Evolutionary conservation across 2,329 filamentous ascomycete species (phyloP).

Genomic region (Pseudocercospora pini-densiflorae): DNA sequence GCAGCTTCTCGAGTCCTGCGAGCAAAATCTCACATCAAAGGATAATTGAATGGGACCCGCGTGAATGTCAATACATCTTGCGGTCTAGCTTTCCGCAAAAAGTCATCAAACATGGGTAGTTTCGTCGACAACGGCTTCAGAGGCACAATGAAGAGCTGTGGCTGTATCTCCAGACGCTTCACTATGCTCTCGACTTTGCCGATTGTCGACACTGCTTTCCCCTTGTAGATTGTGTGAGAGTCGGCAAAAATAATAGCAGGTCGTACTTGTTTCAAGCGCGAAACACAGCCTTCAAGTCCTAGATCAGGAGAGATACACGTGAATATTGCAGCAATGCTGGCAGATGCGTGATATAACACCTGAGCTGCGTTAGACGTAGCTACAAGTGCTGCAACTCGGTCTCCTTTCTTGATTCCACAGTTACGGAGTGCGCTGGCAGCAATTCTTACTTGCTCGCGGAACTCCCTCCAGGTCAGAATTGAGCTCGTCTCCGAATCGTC

Average conservation of each 20-base stretch:
- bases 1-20: background rate
- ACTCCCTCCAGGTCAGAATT: slow-evolving; percentile 46
- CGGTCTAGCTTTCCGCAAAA: slow-evolving; percentile 39
- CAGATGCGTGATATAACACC: slow-evolving; percentile 47
- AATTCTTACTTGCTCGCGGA: slow-evolving; percentile 45
- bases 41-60: slow-evolving; percentile 47
- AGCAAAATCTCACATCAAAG: slow-evolving; percentile 38
- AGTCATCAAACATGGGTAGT: slow-evolving; percentile 38
- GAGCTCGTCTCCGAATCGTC: slow-evolving; percentile 46
- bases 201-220: slow-evolving; percentile 40
- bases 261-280: slow-evolving; percentile 46
- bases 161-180: slow-evolving; percentile 34
- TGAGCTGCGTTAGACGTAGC: slow-evolving; percentile 50
- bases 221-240: slow-evolving; percentile 47
- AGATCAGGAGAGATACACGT: slow-evolving; percentile 52
- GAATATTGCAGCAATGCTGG: slow-evolving; percentile 50
- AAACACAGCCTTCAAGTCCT: slow-evolving; percentile 44
- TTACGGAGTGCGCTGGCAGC: slow-evolving; percentile 45
- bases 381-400: slow-evolving; percentile 48
- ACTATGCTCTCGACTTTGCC: slow-evolving; percentile 42
- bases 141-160: slow-evolving; percentile 37
- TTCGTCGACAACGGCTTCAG: slow-evolving; percentile 26
- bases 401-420: slow-evolving; percentile 44
- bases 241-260: slow-evolving; percentile 49
- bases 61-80: slow-evolving; percentile 43